Conservation (phyloP, 192 early-diverging fungal species). For the Umbelopsis ramanniana region DNA sequence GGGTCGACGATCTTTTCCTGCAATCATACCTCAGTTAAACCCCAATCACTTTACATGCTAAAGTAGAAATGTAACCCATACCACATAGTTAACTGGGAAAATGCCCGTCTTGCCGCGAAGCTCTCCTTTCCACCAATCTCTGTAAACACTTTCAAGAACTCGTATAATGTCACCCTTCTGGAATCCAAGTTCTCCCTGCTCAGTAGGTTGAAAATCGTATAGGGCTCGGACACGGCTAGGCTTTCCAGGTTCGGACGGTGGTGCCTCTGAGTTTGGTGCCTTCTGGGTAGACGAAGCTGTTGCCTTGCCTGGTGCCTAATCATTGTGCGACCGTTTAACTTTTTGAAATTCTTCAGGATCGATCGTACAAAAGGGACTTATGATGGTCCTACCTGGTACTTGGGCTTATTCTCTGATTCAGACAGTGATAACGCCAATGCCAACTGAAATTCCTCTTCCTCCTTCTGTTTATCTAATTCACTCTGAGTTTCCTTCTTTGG, state of each 20-base stretch:
- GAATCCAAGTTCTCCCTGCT: conserved; percentile 91
- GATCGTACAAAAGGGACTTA: neutral
- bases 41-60: neutral
- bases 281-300: conserved; percentile 22
- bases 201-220: conserved; percentile 92
- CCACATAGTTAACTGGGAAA: conserved; percentile 97
- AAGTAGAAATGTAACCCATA: conserved; percentile 22
- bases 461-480: conserved; percentile 85
- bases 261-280: conserved; percentile 22
- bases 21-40: neutral
- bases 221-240: conserved; percentile 87
- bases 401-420: conserved; percentile 51
- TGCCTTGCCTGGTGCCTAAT: conserved; percentile 39
- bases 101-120: conserved; percentile 88
- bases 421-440: conserved; percentile 91
- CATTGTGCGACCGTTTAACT: conserved; percentile 85
- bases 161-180: conserved; percentile 85
- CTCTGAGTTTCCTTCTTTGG: conserved; percentile 74
- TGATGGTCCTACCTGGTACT: conserved; percentile 12
- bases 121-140: conserved; percentile 99
- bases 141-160: conserved; percentile 92
- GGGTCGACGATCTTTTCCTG: conserved; percentile 69
- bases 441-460: conserved; percentile 93
- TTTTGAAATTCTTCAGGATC: conserved; percentile 63
- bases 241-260: conserved; percentile 45